These are phyloP conservation scores for Heliamphora pulchella DNA, from an alignment of 179 eudicot species.

Conservation along the genomic window DNA sequence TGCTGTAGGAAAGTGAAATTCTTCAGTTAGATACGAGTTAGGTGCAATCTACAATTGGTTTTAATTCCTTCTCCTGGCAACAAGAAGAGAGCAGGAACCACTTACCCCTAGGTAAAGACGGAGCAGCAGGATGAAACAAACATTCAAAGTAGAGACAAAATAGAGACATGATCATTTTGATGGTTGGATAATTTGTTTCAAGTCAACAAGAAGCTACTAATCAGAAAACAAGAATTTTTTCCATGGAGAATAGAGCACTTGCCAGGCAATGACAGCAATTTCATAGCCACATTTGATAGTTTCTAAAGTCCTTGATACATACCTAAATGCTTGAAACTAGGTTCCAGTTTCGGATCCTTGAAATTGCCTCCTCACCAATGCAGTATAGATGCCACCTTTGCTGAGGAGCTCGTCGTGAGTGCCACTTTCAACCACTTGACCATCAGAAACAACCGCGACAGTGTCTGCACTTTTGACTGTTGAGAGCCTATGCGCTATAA, in stretches of 20 bases:
- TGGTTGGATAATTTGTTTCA: background rate
- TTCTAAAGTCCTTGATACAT: background rate
- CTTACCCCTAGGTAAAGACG: background rate
- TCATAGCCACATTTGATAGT: background rate
- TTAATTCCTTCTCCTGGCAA: background rate
- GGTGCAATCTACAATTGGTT: background rate
- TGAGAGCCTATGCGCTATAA: slow-evolving; percentile 90
- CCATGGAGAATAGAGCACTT: background rate
- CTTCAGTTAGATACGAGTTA: background rate
- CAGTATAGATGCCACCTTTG: slow-evolving; percentile 68
- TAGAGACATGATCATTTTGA: background rate
- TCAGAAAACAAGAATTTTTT: background rate
- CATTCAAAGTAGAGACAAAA: too few species aligned
- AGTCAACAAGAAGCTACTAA: background rate
- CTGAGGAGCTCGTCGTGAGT: slow-evolving; percentile 68
- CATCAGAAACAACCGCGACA: slow-evolving; percentile 86
- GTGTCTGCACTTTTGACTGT: slow-evolving; percentile 79
- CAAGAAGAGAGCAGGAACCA: background rate
- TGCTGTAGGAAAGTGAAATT: too few species aligned
- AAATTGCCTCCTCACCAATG: slow-evolving; percentile 73
- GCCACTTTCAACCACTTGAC: slow-evolving; percentile 79
- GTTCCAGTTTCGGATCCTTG: slow-evolving; percentile 51
- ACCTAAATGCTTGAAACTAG: background rate
- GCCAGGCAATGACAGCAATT: background rate
- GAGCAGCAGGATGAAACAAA: background rate